Percentiles rank a stretch among this genome's conserved stretches.
phyloP scores from a whole-genome alignment of 139 green algal species.

The Chloropicon primus region DNA sequence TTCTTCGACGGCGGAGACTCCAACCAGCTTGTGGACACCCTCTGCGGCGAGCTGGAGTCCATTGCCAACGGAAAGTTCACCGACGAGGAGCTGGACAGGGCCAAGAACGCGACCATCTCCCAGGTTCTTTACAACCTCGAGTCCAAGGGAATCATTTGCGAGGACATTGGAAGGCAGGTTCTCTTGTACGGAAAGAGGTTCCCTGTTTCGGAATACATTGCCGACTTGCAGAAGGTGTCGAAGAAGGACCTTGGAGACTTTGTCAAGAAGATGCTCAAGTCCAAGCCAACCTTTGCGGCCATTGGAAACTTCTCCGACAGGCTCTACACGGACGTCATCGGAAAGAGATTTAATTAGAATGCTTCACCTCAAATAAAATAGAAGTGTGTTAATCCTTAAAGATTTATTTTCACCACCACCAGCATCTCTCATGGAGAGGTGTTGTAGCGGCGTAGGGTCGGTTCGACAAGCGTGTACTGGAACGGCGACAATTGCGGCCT shows the following conservation, averaged over 20 bases:
- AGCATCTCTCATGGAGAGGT: no score
- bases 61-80: slow-evolving; percentile 37
- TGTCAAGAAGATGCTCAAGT: slow-evolving; percentile 30
- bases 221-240: slow-evolving; percentile 19
- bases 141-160: slow-evolving; percentile 56
- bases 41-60: slow-evolving; percentile 28
- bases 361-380: no score
- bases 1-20: slow-evolving; percentile 7
- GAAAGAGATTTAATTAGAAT: slow-evolving; percentile 16
- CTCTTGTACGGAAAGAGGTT: slow-evolving; percentile 71
- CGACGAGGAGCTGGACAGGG: slow-evolving; percentile 66
- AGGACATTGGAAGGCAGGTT: slow-evolving; percentile 93
- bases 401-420: no score
- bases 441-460: not conserved
- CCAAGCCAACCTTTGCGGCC: slow-evolving; percentile 24
- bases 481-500: no score
- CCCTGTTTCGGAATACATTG: slow-evolving; percentile 28
- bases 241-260: slow-evolving; percentile 23
- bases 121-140: slow-evolving; percentile 87
- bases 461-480: no score
- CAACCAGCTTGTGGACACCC: slow-evolving; percentile 32
- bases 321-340: slow-evolving; percentile 29
- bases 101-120: slow-evolving; percentile 55
- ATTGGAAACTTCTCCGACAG: slow-evolving; percentile 33
- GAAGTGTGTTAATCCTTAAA: no score